Base-by-base conservation (phyloP, 768 basidiomycete genomes). In the Agaricus subrufescens region DNA sequence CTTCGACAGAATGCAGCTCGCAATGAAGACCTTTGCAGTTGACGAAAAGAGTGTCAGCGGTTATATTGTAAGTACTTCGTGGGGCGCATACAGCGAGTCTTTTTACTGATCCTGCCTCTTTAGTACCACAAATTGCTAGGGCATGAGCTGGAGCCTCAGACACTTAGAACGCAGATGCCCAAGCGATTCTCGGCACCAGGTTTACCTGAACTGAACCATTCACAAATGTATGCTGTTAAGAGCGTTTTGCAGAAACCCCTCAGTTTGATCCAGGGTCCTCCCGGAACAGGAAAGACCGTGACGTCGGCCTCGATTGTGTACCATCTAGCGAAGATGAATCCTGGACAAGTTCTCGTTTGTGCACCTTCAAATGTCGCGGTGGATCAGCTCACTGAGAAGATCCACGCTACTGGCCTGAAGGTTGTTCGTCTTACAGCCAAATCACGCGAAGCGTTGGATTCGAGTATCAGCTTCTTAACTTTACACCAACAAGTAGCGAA, bases 141-240 rank as follows among this genome's bases (percentile, higher is more conserved):
- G 0, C 97, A 99, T 64, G 97, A 99, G 65, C 83, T 97, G 9
- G 95, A 98, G 66, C 96, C 97, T 7, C 95, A 98, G 69, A 84
- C 87, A 44, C 78, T 93, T 30, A 83, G 87, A 29, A 92, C 90
- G 1, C 90, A 94, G 68, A 95, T 97, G 94, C 94, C 94, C 2
- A 96, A 97, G 71, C 86, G 91, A 38, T 97, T 98, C 69, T 98
- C 96, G 2, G 97, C 97, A 0, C 96, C 95, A 9, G 93, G 94
- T 27, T 85, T 99, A 39, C 97, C 97, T 3, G 97, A 99, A 68
- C 85, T 99, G 66, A 99, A 99, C 66, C 96, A 98, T 67, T 98
- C 96, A 23, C 97, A 99, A 70, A 98, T 99, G 93, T 96, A 93
- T 72, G 97, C 97, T 2, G 97, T 99, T 67, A 99, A 98, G 78